Evolutionary conservation across 2,329 filamentous ascomycete genomes (phyloP), one percentile per base, ranked within the genome.

Genomic region (Cryphonectria nitschkei): DNA sequence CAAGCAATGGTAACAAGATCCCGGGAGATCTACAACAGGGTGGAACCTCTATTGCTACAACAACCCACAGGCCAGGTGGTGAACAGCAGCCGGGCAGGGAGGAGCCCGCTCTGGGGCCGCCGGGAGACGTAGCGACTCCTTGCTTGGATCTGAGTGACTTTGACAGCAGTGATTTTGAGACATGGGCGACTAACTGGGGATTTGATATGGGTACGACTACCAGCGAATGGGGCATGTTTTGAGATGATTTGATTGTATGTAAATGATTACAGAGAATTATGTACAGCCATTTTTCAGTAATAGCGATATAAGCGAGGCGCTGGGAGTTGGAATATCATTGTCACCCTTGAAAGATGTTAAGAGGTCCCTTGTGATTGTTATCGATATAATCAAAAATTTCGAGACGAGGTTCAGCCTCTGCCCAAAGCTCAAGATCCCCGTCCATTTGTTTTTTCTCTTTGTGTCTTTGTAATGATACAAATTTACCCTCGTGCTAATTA

Each of bases 221-320:
- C 16, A 65, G 26, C 26, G 65, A 67, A 32, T 67, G 52, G 65
- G 37, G 52, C 22, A 32, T 67, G 22, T 67, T 60, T 14, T 60
- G 43, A 65, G 6, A 9, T 7, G 6, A 34, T 34, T 6, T 58
- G 22, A 67, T 19, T 22, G 58, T 60, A 16, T 34, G 29, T 4
- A 7, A 16, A 60, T 50, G 2, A 50, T n/a, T n/a, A n/a, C 19
- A 19, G 2, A n/a, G 16, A n/a, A 22, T n/a, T 50, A 19, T 50
- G 46, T 50, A n/a, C 22, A 50, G 46, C 46, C 7, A 7, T n/a
- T n/a, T 50, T n/a, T n/a, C 46, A 19, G 22, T n/a, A n/a, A 50
- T 13, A 32, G 54, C 26, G 26, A 58, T 8, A 32, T 34, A 58
- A 19, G 16, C 54, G 54, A 14, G 13, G 5, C 13, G 54, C 54